A percentile compares a stretch with the other conserved stretches of the same genome.
Evolutionary conservation across 179 eudicot species (phyloP).

Genomic region (Patellifolia procumbens): DNA sequence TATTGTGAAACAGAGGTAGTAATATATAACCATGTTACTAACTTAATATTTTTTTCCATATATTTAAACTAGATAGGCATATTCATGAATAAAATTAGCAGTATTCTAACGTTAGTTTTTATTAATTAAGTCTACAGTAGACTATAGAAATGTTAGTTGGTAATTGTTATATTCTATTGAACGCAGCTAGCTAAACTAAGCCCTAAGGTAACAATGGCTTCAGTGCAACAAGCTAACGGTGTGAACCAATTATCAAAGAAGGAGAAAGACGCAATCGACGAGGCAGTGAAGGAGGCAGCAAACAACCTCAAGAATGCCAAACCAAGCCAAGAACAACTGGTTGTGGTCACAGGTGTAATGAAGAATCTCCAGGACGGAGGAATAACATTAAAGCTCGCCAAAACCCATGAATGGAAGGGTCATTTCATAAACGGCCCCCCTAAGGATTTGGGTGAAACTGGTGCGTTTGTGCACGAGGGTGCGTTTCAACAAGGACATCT

Average conservation of each 20-base stretch:
- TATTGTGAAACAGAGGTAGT: too few relatives aligned
- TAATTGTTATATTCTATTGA: too few relatives aligned
- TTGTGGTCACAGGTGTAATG: not conserved
- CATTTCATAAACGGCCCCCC: not conserved
- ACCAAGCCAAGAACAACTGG: not conserved
- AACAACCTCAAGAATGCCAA: not conserved
- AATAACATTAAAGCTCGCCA: not conserved
- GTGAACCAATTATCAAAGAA: not conserved
- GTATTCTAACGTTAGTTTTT: too few relatives aligned
- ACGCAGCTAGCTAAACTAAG: not conserved
- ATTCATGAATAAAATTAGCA: too few relatives aligned
- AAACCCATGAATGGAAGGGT: not conserved
- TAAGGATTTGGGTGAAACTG: not conserved
- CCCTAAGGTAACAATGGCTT: not conserved
- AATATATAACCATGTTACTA: too few relatives aligned
- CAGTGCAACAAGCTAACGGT: not conserved
- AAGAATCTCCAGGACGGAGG: not conserved
- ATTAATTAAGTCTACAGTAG: too few relatives aligned
- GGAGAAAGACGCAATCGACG: not conserved
- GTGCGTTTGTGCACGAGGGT: not conserved
- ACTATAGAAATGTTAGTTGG: too few relatives aligned
- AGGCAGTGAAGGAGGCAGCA: slow-evolving; percentile 6
- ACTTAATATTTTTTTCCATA: too few relatives aligned
- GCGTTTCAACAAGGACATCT: not conserved
- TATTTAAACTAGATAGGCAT: too few relatives aligned